Conservation (phyloP, 2,329 filamentous ascomycete genomes). For the Orbilia blumenaviensis region DNA sequence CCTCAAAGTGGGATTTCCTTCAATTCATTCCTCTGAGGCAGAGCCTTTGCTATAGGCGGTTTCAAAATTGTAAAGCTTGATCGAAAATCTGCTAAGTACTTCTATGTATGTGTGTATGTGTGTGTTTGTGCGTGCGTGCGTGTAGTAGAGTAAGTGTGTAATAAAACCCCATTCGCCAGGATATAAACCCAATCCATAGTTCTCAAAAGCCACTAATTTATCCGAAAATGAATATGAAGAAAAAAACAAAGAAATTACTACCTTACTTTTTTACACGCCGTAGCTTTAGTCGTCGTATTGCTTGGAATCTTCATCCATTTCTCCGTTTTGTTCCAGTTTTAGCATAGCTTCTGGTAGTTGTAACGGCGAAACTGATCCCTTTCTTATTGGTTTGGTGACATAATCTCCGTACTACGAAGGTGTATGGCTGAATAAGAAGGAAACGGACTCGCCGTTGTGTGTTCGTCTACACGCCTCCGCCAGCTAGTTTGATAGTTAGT, state of each 20-base stretch:
- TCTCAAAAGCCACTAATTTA: background rate
- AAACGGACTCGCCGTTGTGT: constrained; percentile 74
- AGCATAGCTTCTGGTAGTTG: background rate
- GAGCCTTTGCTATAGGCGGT: too few relatives aligned
- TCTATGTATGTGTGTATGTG: too few relatives aligned
- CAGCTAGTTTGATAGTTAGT: constrained; percentile 61
- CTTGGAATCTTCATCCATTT: background rate
- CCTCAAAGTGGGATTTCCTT: too few relatives aligned
- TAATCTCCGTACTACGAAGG: constrained; percentile 62
- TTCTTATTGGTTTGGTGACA: background rate
- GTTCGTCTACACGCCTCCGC: constrained; percentile 76
- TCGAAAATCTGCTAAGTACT: too few relatives aligned
- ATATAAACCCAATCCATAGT: background rate
- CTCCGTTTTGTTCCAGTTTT: background rate
- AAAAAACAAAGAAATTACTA: too few relatives aligned
- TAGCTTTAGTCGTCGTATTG: background rate
- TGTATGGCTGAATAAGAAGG: constrained; percentile 74
- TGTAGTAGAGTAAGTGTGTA: background rate
- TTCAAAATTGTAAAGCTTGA: too few relatives aligned
- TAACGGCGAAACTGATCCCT: constrained; percentile 21
- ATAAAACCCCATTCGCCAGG: constrained; percentile 9
- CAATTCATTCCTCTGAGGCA: too few relatives aligned
- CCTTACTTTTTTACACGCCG: background rate
- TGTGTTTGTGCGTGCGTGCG: too few relatives aligned
- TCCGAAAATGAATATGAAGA: background rate